A percentile compares a stretch with the other conserved stretches of the same genome.
Conservation (phyloP, 192 early-diverging fungal genomes). For the Ambispora gerdemannii region DNA sequence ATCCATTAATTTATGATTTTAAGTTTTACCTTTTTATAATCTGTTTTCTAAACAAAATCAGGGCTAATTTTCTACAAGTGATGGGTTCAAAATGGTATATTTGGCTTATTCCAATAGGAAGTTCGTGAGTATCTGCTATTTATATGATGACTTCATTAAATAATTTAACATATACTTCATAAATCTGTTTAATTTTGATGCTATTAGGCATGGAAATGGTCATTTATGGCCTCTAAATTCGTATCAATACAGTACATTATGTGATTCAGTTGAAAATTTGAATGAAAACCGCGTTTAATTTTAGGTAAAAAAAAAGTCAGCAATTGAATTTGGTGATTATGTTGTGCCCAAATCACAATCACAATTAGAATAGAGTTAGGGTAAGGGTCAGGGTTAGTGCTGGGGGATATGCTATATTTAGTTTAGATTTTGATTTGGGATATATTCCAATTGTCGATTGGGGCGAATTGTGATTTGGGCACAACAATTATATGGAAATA, state of each 20-base stretch:
- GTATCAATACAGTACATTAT: constrained; percentile 25
- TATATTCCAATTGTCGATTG: too few species aligned
- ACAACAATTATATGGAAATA: too few species aligned
- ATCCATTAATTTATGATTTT: constrained; percentile 4
- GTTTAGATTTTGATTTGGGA: too few species aligned
- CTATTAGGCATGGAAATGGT: constrained; percentile 10
- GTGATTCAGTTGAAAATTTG: constrained; percentile 25
- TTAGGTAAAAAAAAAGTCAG: too few species aligned
- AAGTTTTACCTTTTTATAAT: not conserved
- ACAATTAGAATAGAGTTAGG: too few species aligned
- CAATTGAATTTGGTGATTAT: too few species aligned
- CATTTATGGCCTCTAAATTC: constrained; percentile 25
- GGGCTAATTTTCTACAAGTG: constrained; percentile 55
- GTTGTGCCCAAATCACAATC: too few species aligned
- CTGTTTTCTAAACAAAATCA: not conserved
- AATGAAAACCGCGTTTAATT: not conserved
- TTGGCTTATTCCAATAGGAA: constrained; percentile 54
- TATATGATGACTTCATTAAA: not conserved
- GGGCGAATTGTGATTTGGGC: too few species aligned
- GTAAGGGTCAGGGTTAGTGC: too few species aligned
- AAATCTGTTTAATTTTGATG: not conserved
- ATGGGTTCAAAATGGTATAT: constrained; percentile 50
- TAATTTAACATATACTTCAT: not conserved
- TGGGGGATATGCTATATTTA: too few species aligned
- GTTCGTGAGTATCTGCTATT: constrained; percentile 30